Base-by-base conservation (phyloP, 2,329 filamentous ascomycete genomes). In the Laburnicola sp. region DNA sequence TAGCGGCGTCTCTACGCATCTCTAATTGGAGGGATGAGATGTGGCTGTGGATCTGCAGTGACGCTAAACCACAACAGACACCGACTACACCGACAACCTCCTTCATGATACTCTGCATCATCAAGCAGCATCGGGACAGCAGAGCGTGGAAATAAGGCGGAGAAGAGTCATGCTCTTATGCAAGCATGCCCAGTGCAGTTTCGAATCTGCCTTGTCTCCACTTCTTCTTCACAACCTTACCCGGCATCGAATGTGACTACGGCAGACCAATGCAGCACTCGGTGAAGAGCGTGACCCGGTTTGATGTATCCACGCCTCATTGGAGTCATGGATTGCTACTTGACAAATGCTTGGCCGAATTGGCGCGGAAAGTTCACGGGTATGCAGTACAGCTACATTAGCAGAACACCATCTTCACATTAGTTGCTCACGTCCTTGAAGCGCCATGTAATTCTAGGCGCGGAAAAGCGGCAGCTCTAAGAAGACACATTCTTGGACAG, bases 61-160 rank as follows among this genome's bases (percentile, higher is more conserved):
- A n/a, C 31, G 22, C 28, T 36, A 34, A 26, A 40, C 42, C 7
- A 26, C 46, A 51, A 47, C 22, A 32, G 16, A 32, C 26, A 26
- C 31, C 26, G 11, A 42, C 16, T 43, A 38, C 39, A 50, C 48
- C 48, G 48, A 42, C 48, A 40, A 16, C 22, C 39, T 37, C 23
- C 38, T 10, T 42, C 45, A 49, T 36, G 50, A 53, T 53, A 27
- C 16, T 45, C 41, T 48, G 45, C 53, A 52, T 52, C 48, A 55
- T 51, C 41, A 23, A 50, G 32, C 30, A 37, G 22, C 26, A 26
- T 11, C 6, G 16, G 22, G 27, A 32, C 16, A 16, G 16, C 16
- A 38, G 49, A 40, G n/a, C 10, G 37, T 38, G 25, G 11, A 16
- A 39, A 43, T 43, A 30, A 46, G 51, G 25, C 45, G 48, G 41